Base-by-base conservation (phyloP, 2,329 filamentous ascomycete genomes). In the Pezicula rhizophila region DNA sequence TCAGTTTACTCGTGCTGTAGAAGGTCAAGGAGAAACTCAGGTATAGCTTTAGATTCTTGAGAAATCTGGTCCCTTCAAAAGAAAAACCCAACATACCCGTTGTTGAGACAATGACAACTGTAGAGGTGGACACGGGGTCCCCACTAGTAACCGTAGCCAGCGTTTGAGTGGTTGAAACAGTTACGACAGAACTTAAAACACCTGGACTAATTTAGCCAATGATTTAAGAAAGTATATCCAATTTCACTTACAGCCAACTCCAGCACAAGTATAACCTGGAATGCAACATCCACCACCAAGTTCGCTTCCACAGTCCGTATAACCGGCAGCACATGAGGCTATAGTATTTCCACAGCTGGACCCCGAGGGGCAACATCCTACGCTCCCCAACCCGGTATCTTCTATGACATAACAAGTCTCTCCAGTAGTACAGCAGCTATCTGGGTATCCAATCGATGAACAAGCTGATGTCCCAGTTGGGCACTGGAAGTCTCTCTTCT, bases 271-370 rank as follows among this genome's bases (percentile, higher is more conserved):
- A 60, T 80, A 90, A 4, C 85, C 85, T 0, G 81, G 73, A 10
- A 90, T 80, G 63, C 87, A 92, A 61, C 87, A 92, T 2, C 87
- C 87, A 12, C 86, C 87, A 3, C 86, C 87, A 0, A 83, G 64
- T 31, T 76, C 75, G 7, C 78, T 73, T 0, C 82, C 73, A 62
- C 87, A 92, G 43, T 79, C 78, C 10, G 78, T 77, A 51, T 85
- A 82, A 37, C 77, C 82, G 4, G 71, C 68, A 2, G 73, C 53
- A 72, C 87, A 91, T n/a, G 62, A 62, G 0, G 75, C 77, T 5
- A 91, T 80, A 1, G 69, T 68, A 8, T 84, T 84, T 3, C 75
- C 76, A 64, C 87, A 92, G 5, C 65, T 76, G 39, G 72, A 69
- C 3, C 85, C 86, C 33, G 71, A 61, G 0, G 85, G 84, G 67